phyloP scores from a whole-genome alignment of 176 grass and related monocot species.

The Alopecurus myosuroides region DNA sequence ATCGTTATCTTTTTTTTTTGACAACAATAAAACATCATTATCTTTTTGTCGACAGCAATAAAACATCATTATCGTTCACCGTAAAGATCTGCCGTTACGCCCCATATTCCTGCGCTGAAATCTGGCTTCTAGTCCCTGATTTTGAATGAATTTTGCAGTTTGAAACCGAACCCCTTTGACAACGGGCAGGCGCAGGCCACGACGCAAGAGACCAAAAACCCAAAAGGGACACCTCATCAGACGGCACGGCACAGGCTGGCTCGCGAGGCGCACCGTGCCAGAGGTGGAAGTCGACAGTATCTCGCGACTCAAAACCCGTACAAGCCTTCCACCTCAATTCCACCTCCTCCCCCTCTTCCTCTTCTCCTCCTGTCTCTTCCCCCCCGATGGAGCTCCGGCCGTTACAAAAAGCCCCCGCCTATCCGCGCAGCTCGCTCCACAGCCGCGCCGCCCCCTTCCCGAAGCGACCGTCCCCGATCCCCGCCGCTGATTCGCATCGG shows the following conservation, averaged over 20 bases:
- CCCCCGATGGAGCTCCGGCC: slow-evolving; percentile 41
- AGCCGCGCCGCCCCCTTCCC: background rate
- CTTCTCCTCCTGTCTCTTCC: background rate
- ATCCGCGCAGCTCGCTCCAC: background rate
- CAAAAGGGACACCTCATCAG: slow-evolving; percentile 14
- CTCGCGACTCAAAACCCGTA: slow-evolving; percentile 25
- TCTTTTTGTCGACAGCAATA: too few species aligned
- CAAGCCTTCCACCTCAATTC: background rate
- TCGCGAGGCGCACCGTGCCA: slow-evolving; percentile 6
- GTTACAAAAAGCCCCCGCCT: slow-evolving; percentile 29
- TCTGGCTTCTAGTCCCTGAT: background rate
- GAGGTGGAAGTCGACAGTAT: slow-evolving; percentile 22
- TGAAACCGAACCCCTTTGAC: background rate
- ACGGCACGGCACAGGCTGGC: slow-evolving; percentile 1
- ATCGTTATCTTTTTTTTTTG: too few species aligned
- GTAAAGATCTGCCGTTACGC: background rate
- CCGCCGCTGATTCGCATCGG: background rate
- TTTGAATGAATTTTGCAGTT: background rate
- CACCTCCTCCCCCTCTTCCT: background rate
- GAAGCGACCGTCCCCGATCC: background rate
- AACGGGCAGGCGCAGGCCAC: background rate
- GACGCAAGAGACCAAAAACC: background rate
- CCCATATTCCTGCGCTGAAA: background rate
- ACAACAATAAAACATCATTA: background rate
- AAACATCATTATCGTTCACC: background rate